Evolutionary conservation across 805 yeast genomes (phyloP).

Genomic region (Wickerhamiella alocasiicola): DNA sequence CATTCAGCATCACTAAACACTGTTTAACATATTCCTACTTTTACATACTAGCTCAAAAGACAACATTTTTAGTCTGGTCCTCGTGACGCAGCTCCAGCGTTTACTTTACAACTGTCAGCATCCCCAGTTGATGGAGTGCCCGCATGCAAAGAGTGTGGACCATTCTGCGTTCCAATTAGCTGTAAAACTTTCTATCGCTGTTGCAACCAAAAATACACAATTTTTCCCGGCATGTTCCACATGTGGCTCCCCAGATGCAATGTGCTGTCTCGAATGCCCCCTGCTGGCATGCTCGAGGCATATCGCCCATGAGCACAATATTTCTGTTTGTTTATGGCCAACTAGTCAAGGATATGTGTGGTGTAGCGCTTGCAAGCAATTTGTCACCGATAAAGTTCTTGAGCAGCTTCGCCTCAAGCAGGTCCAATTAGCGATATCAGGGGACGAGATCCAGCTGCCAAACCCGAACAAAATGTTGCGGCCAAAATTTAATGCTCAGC

Average conservation of each 20-base stretch:
- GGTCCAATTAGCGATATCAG: background rate
- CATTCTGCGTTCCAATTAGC: background rate
- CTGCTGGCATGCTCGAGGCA: conserved; percentile 19
- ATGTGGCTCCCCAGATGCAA: conserved; percentile 21
- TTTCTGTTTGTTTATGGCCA: conserved; percentile 51
- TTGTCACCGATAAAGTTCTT: conserved; percentile 47
- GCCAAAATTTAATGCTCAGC: conserved; percentile 37
- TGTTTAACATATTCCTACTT: no score
- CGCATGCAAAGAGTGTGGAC: background rate
- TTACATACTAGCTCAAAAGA: no score
- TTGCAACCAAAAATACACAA: conserved; percentile 3
- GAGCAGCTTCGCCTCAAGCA: conserved; percentile 36
- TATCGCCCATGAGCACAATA: conserved; percentile 30
- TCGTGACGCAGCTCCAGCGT: background rate
- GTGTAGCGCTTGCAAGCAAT: conserved; percentile 70
- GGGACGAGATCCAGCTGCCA: conserved; percentile 5
- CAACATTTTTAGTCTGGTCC: no score
- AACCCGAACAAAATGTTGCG: background rate
- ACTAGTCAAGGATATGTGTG: conserved; percentile 46
- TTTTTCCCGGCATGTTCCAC: conserved; percentile 3
- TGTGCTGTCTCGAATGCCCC: conserved; percentile 20
- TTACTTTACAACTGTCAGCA: conserved; percentile 2
- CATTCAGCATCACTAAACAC: no score
- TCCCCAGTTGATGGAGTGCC: conserved; percentile 4
- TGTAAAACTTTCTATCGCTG: conserved; percentile 1